phyloP scores from a whole-genome alignment of 2,329 filamentous ascomycete genomes.

The Trichoderma guizhouense region DNA sequence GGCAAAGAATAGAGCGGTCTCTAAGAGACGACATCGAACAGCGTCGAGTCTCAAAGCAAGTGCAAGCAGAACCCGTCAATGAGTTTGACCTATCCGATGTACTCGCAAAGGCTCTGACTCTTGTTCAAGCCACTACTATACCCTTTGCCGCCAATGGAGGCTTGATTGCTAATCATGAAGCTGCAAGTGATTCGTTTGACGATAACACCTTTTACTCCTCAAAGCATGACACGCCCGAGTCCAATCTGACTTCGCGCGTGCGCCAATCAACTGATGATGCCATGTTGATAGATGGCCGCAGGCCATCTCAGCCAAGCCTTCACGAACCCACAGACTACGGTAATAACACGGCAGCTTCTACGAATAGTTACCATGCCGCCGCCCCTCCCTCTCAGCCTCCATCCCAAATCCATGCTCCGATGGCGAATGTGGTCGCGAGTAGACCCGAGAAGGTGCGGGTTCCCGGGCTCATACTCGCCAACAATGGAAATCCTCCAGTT shows the following conservation, averaged over 20 bases:
- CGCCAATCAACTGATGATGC: conserved; percentile 43
- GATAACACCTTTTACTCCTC: conserved; percentile 96
- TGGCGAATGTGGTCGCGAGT: conserved; percentile 14
- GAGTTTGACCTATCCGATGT: conserved; percentile 73
- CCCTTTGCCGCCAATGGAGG: conserved; percentile 55
- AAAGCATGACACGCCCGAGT: conserved; percentile 74
- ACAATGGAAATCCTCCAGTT: conserved; percentile 18
- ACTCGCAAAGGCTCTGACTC: conserved; percentile 64
- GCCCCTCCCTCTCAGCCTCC: background rate
- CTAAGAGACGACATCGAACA: conserved; percentile 76
- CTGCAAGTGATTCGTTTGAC: conserved; percentile 77
- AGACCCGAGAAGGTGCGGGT: conserved; percentile 24
- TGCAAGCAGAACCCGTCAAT: conserved; percentile 52
- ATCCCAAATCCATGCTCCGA: background rate
- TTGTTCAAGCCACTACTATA: conserved; percentile 67
- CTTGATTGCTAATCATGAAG: conserved; percentile 54
- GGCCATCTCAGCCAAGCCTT: conserved; percentile 18
- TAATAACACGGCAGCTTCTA: background rate
- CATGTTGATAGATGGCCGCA: conserved; percentile 21
- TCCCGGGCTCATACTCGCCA: conserved; percentile 33
- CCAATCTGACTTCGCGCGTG: conserved; percentile 45
- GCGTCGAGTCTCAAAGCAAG: conserved; percentile 44
- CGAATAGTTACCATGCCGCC: background rate
- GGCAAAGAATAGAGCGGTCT: conserved; percentile 74
- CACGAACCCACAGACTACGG: background rate